Evolutionary conservation across 73 alveolate species (phyloP).

Genomic region (Uronychia setigera): DNA sequence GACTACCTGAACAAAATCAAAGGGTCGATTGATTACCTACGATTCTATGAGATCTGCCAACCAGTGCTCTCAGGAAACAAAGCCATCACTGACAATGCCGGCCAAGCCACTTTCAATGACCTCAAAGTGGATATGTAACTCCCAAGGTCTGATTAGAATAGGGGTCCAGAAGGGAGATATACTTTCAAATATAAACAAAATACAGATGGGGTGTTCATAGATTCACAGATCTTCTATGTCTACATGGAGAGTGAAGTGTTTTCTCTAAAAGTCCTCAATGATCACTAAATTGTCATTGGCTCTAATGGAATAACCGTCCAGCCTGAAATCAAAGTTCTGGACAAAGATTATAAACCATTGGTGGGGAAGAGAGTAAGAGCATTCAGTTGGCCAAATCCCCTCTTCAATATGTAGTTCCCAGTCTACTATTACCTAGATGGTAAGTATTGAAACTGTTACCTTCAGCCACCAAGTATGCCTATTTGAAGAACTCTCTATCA

Average conservation of each 20-base stretch:
- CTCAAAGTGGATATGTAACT: neutral
- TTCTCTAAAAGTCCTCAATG: constrained; percentile 3
- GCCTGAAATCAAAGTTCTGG: constrained; percentile 5
- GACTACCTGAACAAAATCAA: constrained; percentile 3
- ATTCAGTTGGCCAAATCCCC: constrained; percentile 18
- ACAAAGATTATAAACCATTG: constrained; percentile 1
- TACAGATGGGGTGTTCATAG: neutral
- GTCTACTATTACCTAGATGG: no score
- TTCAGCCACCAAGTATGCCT: neutral
- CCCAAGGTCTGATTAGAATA: neutral
- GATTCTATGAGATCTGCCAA: constrained; percentile 6
- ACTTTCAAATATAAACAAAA: neutral
- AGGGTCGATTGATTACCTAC: constrained; percentile 1
- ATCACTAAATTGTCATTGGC: neutral
- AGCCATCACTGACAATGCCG: neutral
- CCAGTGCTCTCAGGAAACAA: neutral
- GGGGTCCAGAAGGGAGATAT: constrained; percentile 27
- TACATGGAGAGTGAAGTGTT: neutral
- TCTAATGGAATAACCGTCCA: neutral
- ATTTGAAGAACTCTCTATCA: constrained; percentile 4
- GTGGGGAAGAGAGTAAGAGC: constrained; percentile 16
- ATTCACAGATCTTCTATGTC: neutral
- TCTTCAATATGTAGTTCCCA: no score
- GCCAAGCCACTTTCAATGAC: constrained; percentile 4
- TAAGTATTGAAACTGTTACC: constrained; percentile 6